Evolutionary conservation across 331 rosid genomes (phyloP).

Genomic region (Malus hybrid): DNA sequence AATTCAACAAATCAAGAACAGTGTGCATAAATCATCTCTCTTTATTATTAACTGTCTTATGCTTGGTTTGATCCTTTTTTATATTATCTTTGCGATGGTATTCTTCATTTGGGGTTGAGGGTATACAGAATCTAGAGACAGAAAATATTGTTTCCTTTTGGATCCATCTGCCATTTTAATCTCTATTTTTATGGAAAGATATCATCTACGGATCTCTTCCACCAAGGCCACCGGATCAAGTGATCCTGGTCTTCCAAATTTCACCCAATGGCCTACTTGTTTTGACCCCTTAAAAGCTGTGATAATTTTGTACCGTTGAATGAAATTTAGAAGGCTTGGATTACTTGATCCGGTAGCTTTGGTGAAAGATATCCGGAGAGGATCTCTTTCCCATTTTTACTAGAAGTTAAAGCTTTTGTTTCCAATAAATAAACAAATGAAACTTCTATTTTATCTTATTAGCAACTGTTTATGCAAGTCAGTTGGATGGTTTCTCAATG

Average conservation of each 20-base stretch:
- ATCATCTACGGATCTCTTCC: fast-evolving
- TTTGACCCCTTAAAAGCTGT: no score
- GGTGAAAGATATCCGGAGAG: no score
- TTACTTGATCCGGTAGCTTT: no score
- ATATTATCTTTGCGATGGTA: slow-evolving; percentile 1
- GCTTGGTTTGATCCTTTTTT: neutral
- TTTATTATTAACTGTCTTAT: neutral
- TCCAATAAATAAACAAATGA: slow-evolving; percentile 60
- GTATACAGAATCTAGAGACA: slow-evolving; percentile 18
- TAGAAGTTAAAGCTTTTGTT: slow-evolving; percentile 21
- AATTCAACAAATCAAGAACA: no score
- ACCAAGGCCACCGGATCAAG: no score
- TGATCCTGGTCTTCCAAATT: no score
- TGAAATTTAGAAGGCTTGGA: fast-evolving
- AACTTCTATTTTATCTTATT: slow-evolving; percentile 77
- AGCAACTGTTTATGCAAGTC: slow-evolving; percentile 26
- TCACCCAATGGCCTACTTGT: fast-evolving
- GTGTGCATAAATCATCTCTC: no score
- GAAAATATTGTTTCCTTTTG: slow-evolving; percentile 32
- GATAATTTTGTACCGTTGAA: fast-evolving
- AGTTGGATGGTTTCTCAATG: slow-evolving; percentile 31
- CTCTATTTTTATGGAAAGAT: neutral
- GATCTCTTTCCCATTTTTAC: neutral
- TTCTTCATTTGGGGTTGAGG: slow-evolving; percentile 17
- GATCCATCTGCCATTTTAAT: slow-evolving; percentile 31